Conservation (phyloP, 352 stramenopile species). For the Elongisporangium senticosum region DNA sequence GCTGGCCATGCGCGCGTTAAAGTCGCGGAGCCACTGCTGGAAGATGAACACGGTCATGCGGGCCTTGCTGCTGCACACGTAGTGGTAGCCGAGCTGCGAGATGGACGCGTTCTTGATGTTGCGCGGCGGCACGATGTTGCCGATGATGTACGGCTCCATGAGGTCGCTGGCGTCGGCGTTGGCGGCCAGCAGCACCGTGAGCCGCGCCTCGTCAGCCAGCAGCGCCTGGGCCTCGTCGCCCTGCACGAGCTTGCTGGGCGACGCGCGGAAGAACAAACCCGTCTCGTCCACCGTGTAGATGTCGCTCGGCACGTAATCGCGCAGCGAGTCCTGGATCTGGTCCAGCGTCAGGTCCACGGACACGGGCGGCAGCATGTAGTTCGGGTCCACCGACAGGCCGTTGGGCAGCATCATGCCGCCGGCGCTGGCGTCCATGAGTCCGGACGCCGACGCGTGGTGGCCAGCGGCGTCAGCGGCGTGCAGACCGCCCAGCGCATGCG, state of each 20-base stretch:
- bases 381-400: conserved; percentile 42
- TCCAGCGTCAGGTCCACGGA: conserved; percentile 79
- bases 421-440: conserved; percentile 37
- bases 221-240: conserved; percentile 72
- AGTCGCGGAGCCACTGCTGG: conserved; percentile 83
- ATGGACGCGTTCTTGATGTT: conserved; percentile 78
- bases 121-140: conserved; percentile 63
- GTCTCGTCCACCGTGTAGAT: conserved; percentile 87
- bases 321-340: conserved; percentile 81
- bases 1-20: conserved; percentile 83
- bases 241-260: conserved; percentile 80
- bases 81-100: conserved; percentile 81
- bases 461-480: neutral
- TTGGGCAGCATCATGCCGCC: conserved; percentile 48
- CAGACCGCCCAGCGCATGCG: conserved; percentile 5
- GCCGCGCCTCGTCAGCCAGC: conserved; percentile 61
- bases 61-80: conserved; percentile 76
- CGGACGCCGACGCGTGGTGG: conserved; percentile 12
- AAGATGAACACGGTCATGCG: conserved; percentile 89
- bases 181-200: conserved; percentile 66
- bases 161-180: conserved; percentile 78
- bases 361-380: conserved; percentile 75
- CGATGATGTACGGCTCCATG: conserved; percentile 85
- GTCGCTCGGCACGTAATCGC: conserved; percentile 77
- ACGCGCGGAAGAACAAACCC: conserved; percentile 79